Percentiles rank a stretch among this genome's conserved stretches.
These are phyloP conservation scores for Hypoxylon sp. DNA, from an alignment of 2,329 filamentous ascomycete species.

Conservation along the genomic window DNA sequence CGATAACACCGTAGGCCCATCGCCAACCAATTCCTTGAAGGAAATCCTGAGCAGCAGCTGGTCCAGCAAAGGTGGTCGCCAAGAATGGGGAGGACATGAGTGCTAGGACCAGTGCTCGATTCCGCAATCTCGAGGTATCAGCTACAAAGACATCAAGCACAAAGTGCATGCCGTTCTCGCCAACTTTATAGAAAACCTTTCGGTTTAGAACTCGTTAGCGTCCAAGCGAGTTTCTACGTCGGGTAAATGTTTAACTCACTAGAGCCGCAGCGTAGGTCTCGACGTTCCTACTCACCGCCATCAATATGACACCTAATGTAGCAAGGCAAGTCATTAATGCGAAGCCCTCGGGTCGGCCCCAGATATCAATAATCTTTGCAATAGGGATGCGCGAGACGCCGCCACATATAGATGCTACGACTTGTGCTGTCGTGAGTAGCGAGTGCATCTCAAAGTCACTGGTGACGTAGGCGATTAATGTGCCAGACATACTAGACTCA, in stretches of 20 bases:
- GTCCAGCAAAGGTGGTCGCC: constrained; percentile 72
- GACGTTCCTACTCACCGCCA: constrained; percentile 70
- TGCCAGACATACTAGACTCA: constrained; percentile 37
- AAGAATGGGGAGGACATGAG: constrained; percentile 73
- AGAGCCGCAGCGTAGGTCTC: constrained; percentile 62
- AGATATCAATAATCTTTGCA: constrained; percentile 63
- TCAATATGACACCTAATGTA: constrained; percentile 69
- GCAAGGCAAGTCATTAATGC: constrained; percentile 58
- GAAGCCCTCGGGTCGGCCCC: constrained; percentile 63
- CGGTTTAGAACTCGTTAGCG: background rate
- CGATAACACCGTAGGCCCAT: constrained; percentile 73
- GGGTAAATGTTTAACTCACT: background rate
- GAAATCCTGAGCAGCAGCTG: constrained; percentile 67
- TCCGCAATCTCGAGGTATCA: constrained; percentile 74
- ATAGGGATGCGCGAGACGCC: constrained; percentile 57
- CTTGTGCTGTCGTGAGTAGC: constrained; percentile 63
- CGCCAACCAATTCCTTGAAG: constrained; percentile 68
- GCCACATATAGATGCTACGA: constrained; percentile 59
- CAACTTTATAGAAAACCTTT: constrained; percentile 73
- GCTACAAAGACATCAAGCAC: constrained; percentile 74
- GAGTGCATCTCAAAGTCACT: constrained; percentile 65
- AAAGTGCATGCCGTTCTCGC: constrained; percentile 71
- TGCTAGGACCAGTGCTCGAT: constrained; percentile 73
- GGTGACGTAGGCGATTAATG: constrained; percentile 57
- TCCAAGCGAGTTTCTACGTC: background rate